Conservation (phyloP, 78 protist genomes). For the Polysphondylium violaceum region DNA sequence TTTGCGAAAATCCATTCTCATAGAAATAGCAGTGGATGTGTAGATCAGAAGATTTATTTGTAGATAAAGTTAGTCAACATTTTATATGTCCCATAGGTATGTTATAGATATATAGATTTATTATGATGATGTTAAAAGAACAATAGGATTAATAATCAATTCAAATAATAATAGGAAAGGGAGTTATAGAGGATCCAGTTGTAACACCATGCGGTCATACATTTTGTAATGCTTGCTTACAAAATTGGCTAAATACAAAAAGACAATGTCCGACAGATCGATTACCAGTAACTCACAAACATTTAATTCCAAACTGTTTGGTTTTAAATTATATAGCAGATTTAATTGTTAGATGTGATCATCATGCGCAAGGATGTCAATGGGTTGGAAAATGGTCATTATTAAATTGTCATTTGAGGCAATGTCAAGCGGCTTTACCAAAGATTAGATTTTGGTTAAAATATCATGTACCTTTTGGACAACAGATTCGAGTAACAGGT, state of each 20-base stretch:
- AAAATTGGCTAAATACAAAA: conserved; percentile 54
- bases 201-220: conserved; percentile 82
- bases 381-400: conserved; percentile 72
- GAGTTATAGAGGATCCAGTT: conserved; percentile 73
- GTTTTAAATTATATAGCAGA: conserved; percentile 57
- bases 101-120: neutral
- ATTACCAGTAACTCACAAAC: conserved; percentile 78
- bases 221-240: conserved; percentile 65
- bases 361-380: conserved; percentile 68
- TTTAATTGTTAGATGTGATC: conserved; percentile 56
- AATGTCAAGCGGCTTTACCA: conserved; percentile 70
- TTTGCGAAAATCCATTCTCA: too few relatives aligned
- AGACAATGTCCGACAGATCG: conserved; percentile 79
- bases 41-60: conserved; percentile 76
- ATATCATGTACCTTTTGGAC: conserved; percentile 80
- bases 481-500: conserved; percentile 77
- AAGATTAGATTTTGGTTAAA: conserved; percentile 65
- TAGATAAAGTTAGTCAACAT: conserved; percentile 71
- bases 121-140: neutral
- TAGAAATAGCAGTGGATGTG: conserved; percentile 72
- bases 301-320: conserved; percentile 62
- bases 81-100: conserved; percentile 77
- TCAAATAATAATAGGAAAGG: conserved; percentile 30
- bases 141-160: neutral
- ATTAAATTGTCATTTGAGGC: conserved; percentile 47